A percentile compares a stretch with the other conserved stretches of the same genome.
Evolutionary conservation across 495 filamentous ascomycete genomes (phyloP).

Genomic region (Xylaria intraflava): DNA sequence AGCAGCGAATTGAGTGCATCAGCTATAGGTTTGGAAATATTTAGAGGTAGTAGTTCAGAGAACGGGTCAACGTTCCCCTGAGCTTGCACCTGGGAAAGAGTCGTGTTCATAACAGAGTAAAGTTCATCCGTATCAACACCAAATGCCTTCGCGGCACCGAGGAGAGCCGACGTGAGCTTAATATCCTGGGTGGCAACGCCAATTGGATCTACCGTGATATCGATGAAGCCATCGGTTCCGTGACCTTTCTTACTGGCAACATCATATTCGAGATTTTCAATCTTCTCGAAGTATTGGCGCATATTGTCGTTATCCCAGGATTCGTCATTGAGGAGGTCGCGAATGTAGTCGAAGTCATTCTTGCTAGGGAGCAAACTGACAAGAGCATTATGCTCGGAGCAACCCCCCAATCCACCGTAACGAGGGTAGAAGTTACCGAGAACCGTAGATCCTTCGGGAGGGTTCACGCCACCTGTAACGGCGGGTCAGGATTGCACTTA

Average conservation of each 20-base stretch:
- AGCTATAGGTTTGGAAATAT: constrained; percentile 25
- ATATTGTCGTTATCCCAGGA: constrained; percentile 44
- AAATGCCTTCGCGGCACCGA: constrained; percentile 48
- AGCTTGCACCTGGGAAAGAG: not conserved
- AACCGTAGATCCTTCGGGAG: constrained; percentile 35
- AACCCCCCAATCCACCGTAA: constrained; percentile 43
- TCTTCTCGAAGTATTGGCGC: constrained; percentile 40
- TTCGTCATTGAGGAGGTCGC: constrained; percentile 40
- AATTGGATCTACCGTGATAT: constrained; percentile 42
- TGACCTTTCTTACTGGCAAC: constrained; percentile 34
- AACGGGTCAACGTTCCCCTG: constrained; percentile 6
- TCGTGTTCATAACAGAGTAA: not conserved
- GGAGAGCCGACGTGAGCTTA: constrained; percentile 44
- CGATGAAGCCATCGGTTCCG: constrained; percentile 54
- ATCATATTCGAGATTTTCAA: constrained; percentile 52
- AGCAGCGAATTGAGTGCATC: constrained; percentile 41
- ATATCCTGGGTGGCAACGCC: constrained; percentile 44
- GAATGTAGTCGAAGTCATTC: constrained; percentile 44
- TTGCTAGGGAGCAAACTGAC: constrained; percentile 35
- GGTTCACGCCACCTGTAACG: constrained; percentile 20
- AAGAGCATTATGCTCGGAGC: constrained; percentile 44
- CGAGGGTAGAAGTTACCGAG: constrained; percentile 47
- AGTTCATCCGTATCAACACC: constrained; percentile 26
- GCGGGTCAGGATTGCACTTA: not conserved
- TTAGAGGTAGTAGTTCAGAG: constrained; percentile 14